phyloP scores from a whole-genome alignment of 2,329 filamentous ascomycete genomes.

The Cryphonectria carpinicola region DNA sequence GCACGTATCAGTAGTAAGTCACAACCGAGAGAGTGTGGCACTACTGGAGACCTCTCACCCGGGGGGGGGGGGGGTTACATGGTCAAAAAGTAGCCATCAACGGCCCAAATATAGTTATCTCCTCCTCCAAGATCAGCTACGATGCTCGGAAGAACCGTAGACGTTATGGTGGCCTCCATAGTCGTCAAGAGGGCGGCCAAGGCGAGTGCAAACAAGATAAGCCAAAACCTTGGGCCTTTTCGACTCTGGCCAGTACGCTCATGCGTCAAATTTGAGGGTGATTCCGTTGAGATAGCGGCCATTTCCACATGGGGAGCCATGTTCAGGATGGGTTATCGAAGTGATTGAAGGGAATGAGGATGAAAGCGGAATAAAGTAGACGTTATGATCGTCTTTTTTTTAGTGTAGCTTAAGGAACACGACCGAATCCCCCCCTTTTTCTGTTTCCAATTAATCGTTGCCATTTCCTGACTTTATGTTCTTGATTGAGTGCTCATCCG shows the following conservation, averaged over 20 bases:
- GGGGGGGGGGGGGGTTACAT: not conserved
- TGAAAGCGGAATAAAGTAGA: not conserved
- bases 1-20: not conserved
- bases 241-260: not conserved
- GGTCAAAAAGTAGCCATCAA: constrained; percentile 37
- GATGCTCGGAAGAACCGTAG: constrained; percentile 35
- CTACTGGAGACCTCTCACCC: not conserved
- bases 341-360: not conserved
- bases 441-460: no score
- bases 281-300: not conserved
- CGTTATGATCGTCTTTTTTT: no score
- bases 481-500: no score
- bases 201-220: not conserved
- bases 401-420: no score
- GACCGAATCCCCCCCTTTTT: no score
- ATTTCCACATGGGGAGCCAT: not conserved
- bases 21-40: not conserved
- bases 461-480: no score
- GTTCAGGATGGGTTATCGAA: not conserved
- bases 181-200: constrained; percentile 29
- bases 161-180: constrained; percentile 34
- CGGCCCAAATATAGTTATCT: constrained; percentile 34
- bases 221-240: not conserved
- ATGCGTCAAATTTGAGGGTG: not conserved
- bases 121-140: constrained; percentile 32